Evolutionary conservation across 164 flowering plant genomes (phyloP).

Genomic region (Chimonanthus praecox): DNA sequence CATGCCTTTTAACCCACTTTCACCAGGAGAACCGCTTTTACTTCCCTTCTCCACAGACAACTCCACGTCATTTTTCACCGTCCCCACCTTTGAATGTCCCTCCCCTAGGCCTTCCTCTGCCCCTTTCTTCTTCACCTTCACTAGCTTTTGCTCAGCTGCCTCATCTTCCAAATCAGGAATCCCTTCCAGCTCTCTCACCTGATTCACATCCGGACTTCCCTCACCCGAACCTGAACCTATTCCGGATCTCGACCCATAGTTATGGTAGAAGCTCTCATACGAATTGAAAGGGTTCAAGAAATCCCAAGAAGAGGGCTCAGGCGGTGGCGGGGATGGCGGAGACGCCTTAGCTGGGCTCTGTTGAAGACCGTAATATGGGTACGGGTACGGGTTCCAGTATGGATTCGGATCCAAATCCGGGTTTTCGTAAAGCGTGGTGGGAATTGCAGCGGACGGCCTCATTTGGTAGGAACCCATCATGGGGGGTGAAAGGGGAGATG

Average conservation of each 20-base stretch:
- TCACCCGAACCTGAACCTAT: slow-evolving; percentile 44
- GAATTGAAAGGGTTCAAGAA: slow-evolving; percentile 67
- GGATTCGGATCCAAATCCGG: too few relatives aligned
- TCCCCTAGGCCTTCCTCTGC: slow-evolving; percentile 21
- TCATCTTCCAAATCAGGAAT: slow-evolving; percentile 98
- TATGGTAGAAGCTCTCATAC: slow-evolving; percentile 28
- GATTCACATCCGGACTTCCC: slow-evolving; percentile 80
- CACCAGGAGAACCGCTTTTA: slow-evolving; percentile 28
- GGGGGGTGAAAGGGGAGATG: neutral
- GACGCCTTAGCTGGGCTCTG: slow-evolving; percentile 15
- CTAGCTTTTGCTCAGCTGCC: slow-evolving; percentile 38
- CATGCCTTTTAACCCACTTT: slow-evolving; percentile 27
- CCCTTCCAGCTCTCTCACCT: slow-evolving; percentile 89
- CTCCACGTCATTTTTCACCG: slow-evolving; percentile 10
- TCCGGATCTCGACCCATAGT: slow-evolving; percentile 19
- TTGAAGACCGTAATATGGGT: slow-evolving; percentile 11
- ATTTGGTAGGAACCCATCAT: neutral
- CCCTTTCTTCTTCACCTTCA: slow-evolving; percentile 21
- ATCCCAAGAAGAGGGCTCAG: slow-evolving; percentile 70
- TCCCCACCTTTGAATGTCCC: slow-evolving; percentile 35
- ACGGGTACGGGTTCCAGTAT: neutral
- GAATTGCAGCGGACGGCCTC: too few relatives aligned
- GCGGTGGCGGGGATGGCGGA: slow-evolving; percentile 68
- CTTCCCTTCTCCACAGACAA: slow-evolving; percentile 19
- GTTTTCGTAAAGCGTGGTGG: too few relatives aligned